phyloP scores from a whole-genome alignment of 202 grass and related monocot species.

The Schoenoplectus tabernaemontani region DNA sequence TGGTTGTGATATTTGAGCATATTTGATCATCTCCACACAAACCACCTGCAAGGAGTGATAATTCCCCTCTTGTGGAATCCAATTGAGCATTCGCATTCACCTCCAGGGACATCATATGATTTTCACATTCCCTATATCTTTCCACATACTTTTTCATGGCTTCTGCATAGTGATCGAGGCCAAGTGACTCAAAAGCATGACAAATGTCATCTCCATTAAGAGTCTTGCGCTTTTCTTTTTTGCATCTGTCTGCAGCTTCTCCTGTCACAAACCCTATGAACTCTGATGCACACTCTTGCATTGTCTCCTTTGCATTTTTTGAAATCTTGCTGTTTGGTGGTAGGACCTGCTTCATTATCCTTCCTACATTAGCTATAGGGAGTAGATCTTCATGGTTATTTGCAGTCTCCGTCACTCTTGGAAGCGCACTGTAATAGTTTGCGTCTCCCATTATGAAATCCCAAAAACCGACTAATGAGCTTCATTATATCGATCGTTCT shows the following conservation, averaged over 20 bases:
- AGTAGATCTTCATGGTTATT: constrained; percentile 35
- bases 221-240: constrained; percentile 55
- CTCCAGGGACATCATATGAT: constrained; percentile 31
- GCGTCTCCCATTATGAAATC: background rate
- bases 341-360: constrained; percentile 64
- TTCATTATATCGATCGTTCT: background rate
- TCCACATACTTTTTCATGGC: constrained; percentile 64
- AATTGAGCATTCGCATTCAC: constrained; percentile 1
- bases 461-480: background rate
- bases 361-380: constrained; percentile 71
- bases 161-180: constrained; percentile 65
- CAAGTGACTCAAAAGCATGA: constrained; percentile 53
- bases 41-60: constrained; percentile 37
- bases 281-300: constrained; percentile 86
- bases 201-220: constrained; percentile 81
- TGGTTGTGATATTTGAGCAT: background rate
- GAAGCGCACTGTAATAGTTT: background rate
- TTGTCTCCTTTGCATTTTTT: constrained; percentile 60
- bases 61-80: constrained; percentile 35
- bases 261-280: constrained; percentile 74
- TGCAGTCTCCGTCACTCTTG: background rate
- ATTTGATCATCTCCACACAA: background rate
- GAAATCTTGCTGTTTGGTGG: constrained; percentile 75
- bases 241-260: constrained; percentile 67
- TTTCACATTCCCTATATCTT: constrained; percentile 58